These are phyloP conservation scores for Bipolaris zeicola DNA, from an alignment of 2,329 filamentous ascomycete genomes.

Conservation along the genomic window DNA sequence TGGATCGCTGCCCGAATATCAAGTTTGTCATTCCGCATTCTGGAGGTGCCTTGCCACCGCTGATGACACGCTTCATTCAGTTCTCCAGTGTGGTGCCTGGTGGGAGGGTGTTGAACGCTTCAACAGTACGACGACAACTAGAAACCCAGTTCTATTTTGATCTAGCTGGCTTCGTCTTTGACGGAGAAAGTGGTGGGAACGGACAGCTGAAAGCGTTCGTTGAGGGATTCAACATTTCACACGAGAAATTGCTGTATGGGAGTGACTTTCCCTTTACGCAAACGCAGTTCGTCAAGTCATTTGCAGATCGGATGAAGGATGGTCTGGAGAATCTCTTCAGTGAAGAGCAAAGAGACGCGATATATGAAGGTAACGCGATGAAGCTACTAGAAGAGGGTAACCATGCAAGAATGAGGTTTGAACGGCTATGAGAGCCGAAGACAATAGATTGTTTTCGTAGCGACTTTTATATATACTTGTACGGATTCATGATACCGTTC, in stretches of 20 bases:
- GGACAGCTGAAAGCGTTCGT: slow-evolving; percentile 58
- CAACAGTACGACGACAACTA: slow-evolving; percentile 41
- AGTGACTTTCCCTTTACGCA: slow-evolving; percentile 60
- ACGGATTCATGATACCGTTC: slow-evolving; percentile 99
- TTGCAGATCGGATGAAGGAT: slow-evolving; percentile 51
- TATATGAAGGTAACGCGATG: slow-evolving; percentile 50
- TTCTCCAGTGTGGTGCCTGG: slow-evolving; percentile 49
- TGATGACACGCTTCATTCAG: slow-evolving; percentile 53
- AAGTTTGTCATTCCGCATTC: slow-evolving; percentile 57
- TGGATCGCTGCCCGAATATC: slow-evolving; percentile 54
- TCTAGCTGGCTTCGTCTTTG: slow-evolving; percentile 58
- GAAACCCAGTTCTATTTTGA: slow-evolving; percentile 58
- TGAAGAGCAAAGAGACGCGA: slow-evolving; percentile 41
- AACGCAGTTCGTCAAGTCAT: slow-evolving; percentile 42
- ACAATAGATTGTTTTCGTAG: slow-evolving; percentile 6
- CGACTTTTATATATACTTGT: slow-evolving; percentile 77
- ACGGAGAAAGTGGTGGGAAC: slow-evolving; percentile 39
- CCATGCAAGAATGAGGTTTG: background rate
- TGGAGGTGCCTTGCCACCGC: slow-evolving; percentile 54
- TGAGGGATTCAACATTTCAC: slow-evolving; percentile 46
- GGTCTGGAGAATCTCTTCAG: slow-evolving; percentile 49
- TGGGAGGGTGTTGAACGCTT: slow-evolving; percentile 32
- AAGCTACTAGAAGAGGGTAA: slow-evolving; percentile 31
- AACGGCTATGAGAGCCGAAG: background rate
- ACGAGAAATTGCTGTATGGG: slow-evolving; percentile 57